Conservation (phyloP, 2,329 filamentous ascomycete species). For the Colletotrichum aenigma region DNA sequence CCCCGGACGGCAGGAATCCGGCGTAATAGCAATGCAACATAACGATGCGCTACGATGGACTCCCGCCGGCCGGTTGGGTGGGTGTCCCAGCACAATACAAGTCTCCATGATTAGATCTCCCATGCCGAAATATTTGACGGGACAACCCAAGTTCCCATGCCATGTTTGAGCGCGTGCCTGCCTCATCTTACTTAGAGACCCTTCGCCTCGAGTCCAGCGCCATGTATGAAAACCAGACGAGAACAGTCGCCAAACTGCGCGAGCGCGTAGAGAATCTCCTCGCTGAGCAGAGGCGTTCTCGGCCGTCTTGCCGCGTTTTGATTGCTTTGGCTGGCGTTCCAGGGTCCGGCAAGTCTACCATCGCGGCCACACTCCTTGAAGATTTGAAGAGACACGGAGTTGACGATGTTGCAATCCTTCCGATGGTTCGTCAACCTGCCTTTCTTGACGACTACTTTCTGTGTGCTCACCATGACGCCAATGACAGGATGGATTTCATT, state of each 20-base stretch:
- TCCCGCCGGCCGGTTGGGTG: neutral
- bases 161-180: neutral
- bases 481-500: conserved; percentile 33
- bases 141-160: neutral
- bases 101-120: neutral
- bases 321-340: conserved; percentile 33
- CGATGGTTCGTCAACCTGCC: conserved; percentile 25
- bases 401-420: conserved; percentile 25
- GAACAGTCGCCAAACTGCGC: neutral
- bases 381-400: conserved; percentile 13
- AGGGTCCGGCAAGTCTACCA: conserved; percentile 31
- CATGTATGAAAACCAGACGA: neutral
- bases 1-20: neutral
- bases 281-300: neutral
- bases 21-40: neutral
- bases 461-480: neutral
- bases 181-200: neutral
- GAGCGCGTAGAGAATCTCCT: conserved; percentile 10
- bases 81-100: neutral
- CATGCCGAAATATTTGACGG: neutral
- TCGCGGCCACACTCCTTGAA: conserved; percentile 24
- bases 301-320: conserved; percentile 23
- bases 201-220: neutral
- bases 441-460: neutral
- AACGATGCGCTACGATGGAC: neutral